A percentile compares a stretch with the other conserved stretches of the same genome.
These are phyloP conservation scores for Jamesozyma rosinii DNA, from an alignment of 805 yeast species.

Conservation along the genomic window DNA sequence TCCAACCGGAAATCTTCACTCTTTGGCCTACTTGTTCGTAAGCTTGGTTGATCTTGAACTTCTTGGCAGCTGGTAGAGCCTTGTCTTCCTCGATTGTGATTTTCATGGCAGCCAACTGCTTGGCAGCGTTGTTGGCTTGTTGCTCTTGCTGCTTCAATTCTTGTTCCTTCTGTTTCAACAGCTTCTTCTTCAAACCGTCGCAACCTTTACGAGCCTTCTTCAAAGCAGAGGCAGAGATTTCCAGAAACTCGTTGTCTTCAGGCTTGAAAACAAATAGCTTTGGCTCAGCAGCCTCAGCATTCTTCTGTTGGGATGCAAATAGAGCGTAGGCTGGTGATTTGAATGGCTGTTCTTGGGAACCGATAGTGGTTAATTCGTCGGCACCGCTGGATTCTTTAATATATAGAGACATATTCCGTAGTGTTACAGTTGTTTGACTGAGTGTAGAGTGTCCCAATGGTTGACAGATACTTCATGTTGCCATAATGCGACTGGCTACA, in stretches of 20 bases:
- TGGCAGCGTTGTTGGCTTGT: slow-evolving; percentile 63
- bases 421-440: background rate
- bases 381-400: slow-evolving; percentile 66
- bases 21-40: slow-evolving; percentile 54
- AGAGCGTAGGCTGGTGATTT: slow-evolving; percentile 79
- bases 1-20: slow-evolving; percentile 84
- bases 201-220: slow-evolving; percentile 96
- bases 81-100: slow-evolving; percentile 65
- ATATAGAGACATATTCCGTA: slow-evolving; percentile 37
- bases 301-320: slow-evolving; percentile 28
- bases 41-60: slow-evolving; percentile 53
- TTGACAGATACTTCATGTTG: too few relatives aligned
- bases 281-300: slow-evolving; percentile 30
- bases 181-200: slow-evolving; percentile 75
- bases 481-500: too few relatives aligned
- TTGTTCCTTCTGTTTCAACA: slow-evolving; percentile 45
- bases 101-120: slow-evolving; percentile 68
- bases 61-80: slow-evolving; percentile 59
- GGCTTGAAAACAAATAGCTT: slow-evolving; percentile 46
- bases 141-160: slow-evolving; percentile 42
- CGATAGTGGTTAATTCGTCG: slow-evolving; percentile 50
- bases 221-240: slow-evolving; percentile 80
- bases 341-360: slow-evolving; percentile 63
- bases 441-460: too few relatives aligned
- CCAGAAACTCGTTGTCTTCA: slow-evolving; percentile 44